phyloP scores from a whole-genome alignment of 2,329 filamentous ascomycete species.

The Drechslerella coelobrocha region DNA sequence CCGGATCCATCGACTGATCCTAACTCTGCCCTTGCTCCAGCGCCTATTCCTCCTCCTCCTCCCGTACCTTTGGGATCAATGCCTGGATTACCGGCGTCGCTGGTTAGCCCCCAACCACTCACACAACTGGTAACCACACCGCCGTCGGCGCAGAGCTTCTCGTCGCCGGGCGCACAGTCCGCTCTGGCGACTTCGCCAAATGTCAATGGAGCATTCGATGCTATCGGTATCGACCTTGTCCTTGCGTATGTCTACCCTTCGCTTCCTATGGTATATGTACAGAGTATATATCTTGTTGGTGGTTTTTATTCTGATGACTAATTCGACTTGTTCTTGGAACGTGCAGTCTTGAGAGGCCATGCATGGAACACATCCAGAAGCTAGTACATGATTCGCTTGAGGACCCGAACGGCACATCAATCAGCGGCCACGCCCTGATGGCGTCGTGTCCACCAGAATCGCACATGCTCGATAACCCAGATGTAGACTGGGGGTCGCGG shows the following conservation, averaged over 20 bases:
- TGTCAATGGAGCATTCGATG: conserved; percentile 71
- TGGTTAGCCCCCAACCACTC: conserved; percentile 47
- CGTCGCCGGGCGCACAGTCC: conserved; percentile 24
- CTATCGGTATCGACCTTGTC: conserved; percentile 87
- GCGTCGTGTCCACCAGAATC: conserved; percentile 78
- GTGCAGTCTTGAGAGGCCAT: conserved; percentile 87
- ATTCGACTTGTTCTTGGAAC: not conserved
- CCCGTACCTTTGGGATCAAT: conserved; percentile 48
- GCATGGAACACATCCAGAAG: conserved; percentile 82
- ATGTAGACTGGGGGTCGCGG: conserved; percentile 69
- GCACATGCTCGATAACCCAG: conserved; percentile 65
- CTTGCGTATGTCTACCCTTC: conserved; percentile 74
- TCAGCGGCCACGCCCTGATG: conserved; percentile 93
- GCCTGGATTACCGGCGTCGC: conserved; percentile 52
- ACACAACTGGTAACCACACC: conserved; percentile 35
- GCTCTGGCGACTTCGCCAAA: conserved; percentile 24
- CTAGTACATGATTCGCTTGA: conserved; percentile 71
- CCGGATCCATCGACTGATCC: conserved; percentile 52
- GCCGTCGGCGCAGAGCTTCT: conserved; percentile 48
- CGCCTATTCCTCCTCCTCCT: conserved; percentile 46
- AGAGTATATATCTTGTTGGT: not conserved
- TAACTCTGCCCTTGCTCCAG: conserved; percentile 41
- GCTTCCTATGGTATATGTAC: conserved; percentile 46
- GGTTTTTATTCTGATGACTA: not conserved
- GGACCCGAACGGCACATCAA: conserved; percentile 65